Conservation (phyloP, 2,329 filamentous ascomycete genomes). For the Tolypocladium tropicale region DNA sequence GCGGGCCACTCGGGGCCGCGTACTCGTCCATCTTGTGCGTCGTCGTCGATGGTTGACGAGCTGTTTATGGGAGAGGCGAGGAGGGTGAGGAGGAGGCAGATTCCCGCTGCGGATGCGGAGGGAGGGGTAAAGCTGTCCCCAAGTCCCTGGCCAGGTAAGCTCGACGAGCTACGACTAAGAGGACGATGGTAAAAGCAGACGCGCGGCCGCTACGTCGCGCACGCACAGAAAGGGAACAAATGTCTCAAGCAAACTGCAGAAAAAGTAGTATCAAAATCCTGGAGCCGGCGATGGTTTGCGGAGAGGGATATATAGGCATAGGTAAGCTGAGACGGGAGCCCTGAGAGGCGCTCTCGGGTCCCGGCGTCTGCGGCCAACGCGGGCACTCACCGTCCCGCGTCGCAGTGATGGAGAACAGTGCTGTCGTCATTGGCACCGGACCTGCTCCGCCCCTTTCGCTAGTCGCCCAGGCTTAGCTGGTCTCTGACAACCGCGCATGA, state of each 20-base stretch:
- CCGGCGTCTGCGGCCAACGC: not conserved
- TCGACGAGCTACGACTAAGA: not conserved
- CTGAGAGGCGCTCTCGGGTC: not conserved
- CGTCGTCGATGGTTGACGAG: not conserved
- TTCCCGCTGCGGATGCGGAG: not conserved
- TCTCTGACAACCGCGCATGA: too few species aligned
- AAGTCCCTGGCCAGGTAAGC: not conserved
- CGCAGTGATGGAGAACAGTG: not conserved
- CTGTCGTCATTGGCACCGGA: not conserved
- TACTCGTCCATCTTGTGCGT: constrained; percentile 39
- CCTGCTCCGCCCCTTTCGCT: not conserved
- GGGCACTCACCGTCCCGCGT: not conserved
- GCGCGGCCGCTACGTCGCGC: not conserved
- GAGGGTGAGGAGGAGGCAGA: not conserved
- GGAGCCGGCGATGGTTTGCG: too few species aligned
- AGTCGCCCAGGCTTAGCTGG: not conserved
- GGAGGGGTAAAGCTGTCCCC: not conserved
- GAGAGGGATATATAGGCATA: not conserved
- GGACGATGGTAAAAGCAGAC: not conserved
- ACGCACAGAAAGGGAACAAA: not conserved
- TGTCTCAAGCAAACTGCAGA: not conserved
- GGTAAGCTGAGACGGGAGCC: not conserved
- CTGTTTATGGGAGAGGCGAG: not conserved
- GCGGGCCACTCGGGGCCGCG: constrained; percentile 41
- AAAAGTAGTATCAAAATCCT: not conserved